Evolutionary conservation across 2,329 filamentous ascomycete genomes (phyloP).

Genomic region (Zymoseptoria tritici): DNA sequence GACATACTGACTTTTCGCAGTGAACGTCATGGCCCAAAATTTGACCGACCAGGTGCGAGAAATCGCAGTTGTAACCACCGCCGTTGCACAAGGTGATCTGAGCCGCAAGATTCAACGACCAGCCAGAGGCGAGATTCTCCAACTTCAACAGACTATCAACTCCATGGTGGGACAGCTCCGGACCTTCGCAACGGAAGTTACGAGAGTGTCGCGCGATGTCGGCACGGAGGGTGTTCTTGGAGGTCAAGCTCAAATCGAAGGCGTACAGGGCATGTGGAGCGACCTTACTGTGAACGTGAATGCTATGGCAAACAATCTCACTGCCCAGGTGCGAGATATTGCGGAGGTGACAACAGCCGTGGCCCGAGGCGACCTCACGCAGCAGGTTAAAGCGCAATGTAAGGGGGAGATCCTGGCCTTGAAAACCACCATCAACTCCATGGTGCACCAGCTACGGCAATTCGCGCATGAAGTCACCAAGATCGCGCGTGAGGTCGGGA

Average conservation of each 20-base stretch:
- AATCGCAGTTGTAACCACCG: conserved; percentile 93
- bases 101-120: conserved; percentile 95
- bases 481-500: conserved; percentile 46
- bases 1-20: conserved; percentile 36
- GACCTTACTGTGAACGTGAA: conserved; percentile 53
- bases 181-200: conserved; percentile 58
- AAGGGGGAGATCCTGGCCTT: conserved; percentile 47
- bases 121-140: conserved; percentile 86
- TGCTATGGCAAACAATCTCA: conserved; percentile 48
- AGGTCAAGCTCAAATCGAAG: conserved; percentile 57
- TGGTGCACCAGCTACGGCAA: conserved; percentile 47
- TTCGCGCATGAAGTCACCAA: conserved; percentile 49
- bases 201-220: conserved; percentile 57
- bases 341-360: conserved; percentile 47
- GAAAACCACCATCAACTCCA: conserved; percentile 47
- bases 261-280: conserved; percentile 60
- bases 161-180: conserved; percentile 61
- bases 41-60: conserved; percentile 95
- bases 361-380: conserved; percentile 44
- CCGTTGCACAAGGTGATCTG: conserved; percentile 87
- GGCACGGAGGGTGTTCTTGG: conserved; percentile 57
- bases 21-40: conserved; percentile 99
- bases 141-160: conserved; percentile 83
- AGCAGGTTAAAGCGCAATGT: conserved; percentile 46
- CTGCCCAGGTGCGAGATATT: conserved; percentile 47